phyloP scores from a whole-genome alignment of 179 eudicot species.

The Amaranthus tricolor region DNA sequence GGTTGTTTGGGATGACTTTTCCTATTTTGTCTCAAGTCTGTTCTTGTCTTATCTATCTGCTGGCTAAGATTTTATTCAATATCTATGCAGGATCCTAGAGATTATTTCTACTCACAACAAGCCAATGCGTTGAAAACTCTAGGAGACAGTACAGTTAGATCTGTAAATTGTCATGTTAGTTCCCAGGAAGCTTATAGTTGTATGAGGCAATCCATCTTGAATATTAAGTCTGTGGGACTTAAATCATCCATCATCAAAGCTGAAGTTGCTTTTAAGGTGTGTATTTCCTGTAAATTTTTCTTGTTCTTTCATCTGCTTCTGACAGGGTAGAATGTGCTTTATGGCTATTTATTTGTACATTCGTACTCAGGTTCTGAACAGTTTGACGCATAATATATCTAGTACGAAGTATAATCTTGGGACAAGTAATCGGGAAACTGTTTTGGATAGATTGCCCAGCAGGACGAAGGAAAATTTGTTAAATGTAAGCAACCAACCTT shows the following conservation, averaged over 20 bases:
- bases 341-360: slow-evolving; percentile 15
- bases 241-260: slow-evolving; percentile 61
- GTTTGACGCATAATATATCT: slow-evolving; percentile 73
- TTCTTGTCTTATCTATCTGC: too few species aligned
- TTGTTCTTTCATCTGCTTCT: slow-evolving; percentile 6
- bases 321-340: not conserved
- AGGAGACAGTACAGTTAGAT: slow-evolving; percentile 54
- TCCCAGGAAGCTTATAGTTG: slow-evolving; percentile 63
- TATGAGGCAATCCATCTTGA: slow-evolving; percentile 50
- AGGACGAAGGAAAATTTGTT: slow-evolving; percentile 63
- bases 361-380: slow-evolving; percentile 54
- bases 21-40: too few species aligned
- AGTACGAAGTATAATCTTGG: slow-evolving; percentile 74
- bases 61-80: not conserved
- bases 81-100: slow-evolving; percentile 79
- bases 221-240: slow-evolving; percentile 54
- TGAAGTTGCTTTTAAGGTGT: slow-evolving; percentile 81
- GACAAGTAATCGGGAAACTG: slow-evolving; percentile 69
- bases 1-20: too few species aligned
- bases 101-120: slow-evolving; percentile 95
- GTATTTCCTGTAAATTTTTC: slow-evolving; percentile 9
- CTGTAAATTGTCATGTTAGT: slow-evolving; percentile 47
- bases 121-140: slow-evolving; percentile 66
- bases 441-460: slow-evolving; percentile 75
- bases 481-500: slow-evolving; percentile 51